phyloP scores from a whole-genome alignment of 306 rosid genomes.

The Oxytropis ochrocephala region DNA sequence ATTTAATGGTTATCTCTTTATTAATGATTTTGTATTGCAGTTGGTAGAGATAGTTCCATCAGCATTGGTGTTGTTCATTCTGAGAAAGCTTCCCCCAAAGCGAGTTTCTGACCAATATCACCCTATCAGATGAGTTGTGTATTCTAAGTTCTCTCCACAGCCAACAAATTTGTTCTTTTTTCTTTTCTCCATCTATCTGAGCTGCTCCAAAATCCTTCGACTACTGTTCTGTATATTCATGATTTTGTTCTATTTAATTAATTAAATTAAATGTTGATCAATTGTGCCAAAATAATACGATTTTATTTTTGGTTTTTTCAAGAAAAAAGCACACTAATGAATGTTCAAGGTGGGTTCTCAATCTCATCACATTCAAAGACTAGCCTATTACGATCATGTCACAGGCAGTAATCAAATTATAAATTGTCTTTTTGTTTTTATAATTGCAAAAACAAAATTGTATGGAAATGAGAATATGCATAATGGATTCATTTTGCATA shows the following conservation, averaged over 20 bases:
- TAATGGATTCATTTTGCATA: too few relatives aligned
- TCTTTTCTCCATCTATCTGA: neutral
- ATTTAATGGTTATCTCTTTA: neutral
- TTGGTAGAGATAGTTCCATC: constrained; percentile 74
- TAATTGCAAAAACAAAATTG: too few relatives aligned
- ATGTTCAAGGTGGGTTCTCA: too few relatives aligned
- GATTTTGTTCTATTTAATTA: constrained; percentile 4
- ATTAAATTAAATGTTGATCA: neutral
- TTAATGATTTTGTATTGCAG: constrained; percentile 24
- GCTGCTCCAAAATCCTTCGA: constrained; percentile 13
- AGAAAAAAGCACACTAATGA: too few relatives aligned
- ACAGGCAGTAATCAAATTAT: too few relatives aligned
- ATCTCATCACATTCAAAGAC: too few relatives aligned
- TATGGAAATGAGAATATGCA: too few relatives aligned
- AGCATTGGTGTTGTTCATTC: constrained; percentile 60
- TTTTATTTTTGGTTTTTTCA: neutral
- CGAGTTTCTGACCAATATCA: constrained; percentile 70
- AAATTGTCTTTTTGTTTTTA: too few relatives aligned
- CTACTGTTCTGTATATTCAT: constrained; percentile 25
- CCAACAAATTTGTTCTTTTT: neutral
- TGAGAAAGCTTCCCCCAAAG: constrained; percentile 68
- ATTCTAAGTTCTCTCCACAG: constrained; percentile 8
- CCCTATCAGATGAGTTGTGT: constrained; percentile 45
- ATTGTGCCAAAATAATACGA: neutral
- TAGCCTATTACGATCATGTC: too few relatives aligned